Percentiles rank a stretch among this genome's conserved stretches.
phyloP scores from a whole-genome alignment of 2,329 filamentous ascomycete species.

The Lomentospora prolificans region DNA sequence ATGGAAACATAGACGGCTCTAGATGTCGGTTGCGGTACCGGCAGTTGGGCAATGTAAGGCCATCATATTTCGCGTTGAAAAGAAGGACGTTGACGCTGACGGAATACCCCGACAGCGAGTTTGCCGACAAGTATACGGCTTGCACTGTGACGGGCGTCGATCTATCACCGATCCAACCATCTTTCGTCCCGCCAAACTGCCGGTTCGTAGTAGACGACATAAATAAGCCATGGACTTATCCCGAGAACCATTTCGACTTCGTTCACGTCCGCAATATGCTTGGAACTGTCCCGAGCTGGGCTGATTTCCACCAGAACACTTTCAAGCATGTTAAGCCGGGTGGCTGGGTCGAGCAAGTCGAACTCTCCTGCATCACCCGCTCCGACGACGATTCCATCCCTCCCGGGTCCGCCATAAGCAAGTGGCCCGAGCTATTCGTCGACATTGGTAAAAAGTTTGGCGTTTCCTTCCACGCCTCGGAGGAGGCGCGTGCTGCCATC shows the following conservation, averaged over 20 bases:
- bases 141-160: constrained; percentile 37
- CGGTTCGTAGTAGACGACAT: constrained; percentile 58
- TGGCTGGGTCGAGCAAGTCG: constrained; percentile 20
- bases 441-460: constrained; percentile 15
- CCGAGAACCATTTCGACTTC: constrained; percentile 28
- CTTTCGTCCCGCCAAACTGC: constrained; percentile 50
- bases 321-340: constrained; percentile 26
- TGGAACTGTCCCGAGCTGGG: constrained; percentile 22
- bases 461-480: constrained; percentile 14
- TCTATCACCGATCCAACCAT: constrained; percentile 49
- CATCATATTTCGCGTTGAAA: too few relatives aligned
- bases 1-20: constrained; percentile 31
- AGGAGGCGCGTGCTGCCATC: constrained; percentile 9
- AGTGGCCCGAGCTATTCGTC: constrained; percentile 14
- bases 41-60: constrained; percentile 36
- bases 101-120: constrained; percentile 8
- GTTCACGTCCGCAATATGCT: constrained; percentile 16
- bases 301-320: constrained; percentile 20
- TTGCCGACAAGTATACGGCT: constrained; percentile 37
- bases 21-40: constrained; percentile 51
- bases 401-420: constrained; percentile 12
- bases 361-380: constrained; percentile 8
- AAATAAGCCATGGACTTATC: constrained; percentile 35
- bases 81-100: too few relatives aligned
- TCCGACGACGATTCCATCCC: constrained; percentile 18